Base-by-base conservation (phyloP, 805 yeast species). In the Yarrowia porcina region DNA sequence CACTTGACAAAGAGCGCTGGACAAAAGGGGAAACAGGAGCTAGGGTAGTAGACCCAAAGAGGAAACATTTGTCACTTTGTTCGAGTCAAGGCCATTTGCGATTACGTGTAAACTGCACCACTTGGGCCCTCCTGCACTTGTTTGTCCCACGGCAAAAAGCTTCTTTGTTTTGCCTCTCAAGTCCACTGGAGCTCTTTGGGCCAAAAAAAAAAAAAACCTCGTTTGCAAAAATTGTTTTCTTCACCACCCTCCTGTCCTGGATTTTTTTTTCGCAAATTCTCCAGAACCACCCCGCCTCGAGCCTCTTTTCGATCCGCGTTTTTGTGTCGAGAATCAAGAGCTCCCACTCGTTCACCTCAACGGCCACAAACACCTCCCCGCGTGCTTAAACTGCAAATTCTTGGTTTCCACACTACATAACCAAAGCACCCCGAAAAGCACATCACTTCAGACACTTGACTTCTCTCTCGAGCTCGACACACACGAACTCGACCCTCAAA, bases 391-490 rank as follows among this genome's bases (percentile, higher is more conserved):
- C 25, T 35, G 44, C 44, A 25, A 52, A 35, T 36, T 52, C 59
- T 52, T 52, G 59, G 59, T 52, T 52, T 52, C 33, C 30, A 50
- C 59, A 52, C 44, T 52, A 52, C 59, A 52, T 52, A 52, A 52
- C 59, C 59, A 52, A 52, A 52, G 59, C 59, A 52, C 44, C 59
- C 52, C 59, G 59, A 23, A 15, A 52, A 36, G 59, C 59, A 52
- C 33, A 23, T 52, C 59, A 25, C 21, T 36, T n/a, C 13, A 33
- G 32, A n/a, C 17, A 20, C 57, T 49, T 49, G 57, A 49, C 32
- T 47, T 47, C 57, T 49, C 57, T 49, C 57, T 35, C 41, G 57
- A 49, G 28, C 50, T 12, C 27, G 28, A 30, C 4, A 32, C n/a
- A n/a, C n/a, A n/a, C n/a, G n/a, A n/a, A n/a, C n/a, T n/a, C n/a